A percentile compares a stretch with the other conserved stretches of the same genome.
Evolutionary conservation across 805 yeast genomes (phyloP).

Genomic region (Candida sithepensis): DNA sequence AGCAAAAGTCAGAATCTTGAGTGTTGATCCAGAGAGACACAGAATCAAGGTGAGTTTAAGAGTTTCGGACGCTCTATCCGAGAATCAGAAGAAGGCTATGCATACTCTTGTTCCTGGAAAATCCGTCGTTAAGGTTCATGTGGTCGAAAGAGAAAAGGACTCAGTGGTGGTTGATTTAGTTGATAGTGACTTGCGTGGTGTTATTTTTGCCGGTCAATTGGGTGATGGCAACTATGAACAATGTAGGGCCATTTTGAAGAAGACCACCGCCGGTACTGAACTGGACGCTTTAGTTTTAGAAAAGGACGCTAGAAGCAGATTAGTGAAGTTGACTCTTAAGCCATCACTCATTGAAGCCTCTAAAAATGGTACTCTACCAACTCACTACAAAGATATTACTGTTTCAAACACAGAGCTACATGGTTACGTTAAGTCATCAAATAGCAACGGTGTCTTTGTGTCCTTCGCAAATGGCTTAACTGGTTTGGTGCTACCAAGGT

Average conservation of each 20-base stretch:
- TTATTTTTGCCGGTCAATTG: constrained; percentile 68
- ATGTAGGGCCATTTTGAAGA: constrained; percentile 62
- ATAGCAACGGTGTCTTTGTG: constrained; percentile 80
- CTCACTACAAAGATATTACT: constrained; percentile 53
- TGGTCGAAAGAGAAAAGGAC: constrained; percentile 75
- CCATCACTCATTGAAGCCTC: constrained; percentile 66
- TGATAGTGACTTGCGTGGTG: constrained; percentile 58
- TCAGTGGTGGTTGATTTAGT: constrained; percentile 61
- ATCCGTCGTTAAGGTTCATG: constrained; percentile 52
- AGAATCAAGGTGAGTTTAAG: constrained; percentile 73
- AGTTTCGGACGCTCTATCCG: constrained; percentile 51
- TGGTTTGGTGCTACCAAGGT: constrained; percentile 77
- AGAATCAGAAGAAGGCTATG: constrained; percentile 44
- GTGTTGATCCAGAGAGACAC: constrained; percentile 48
- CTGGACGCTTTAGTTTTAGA: constrained; percentile 63
- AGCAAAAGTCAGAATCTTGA: constrained; percentile 61
- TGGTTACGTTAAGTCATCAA: constrained; percentile 77
- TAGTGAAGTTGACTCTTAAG: constrained; percentile 63
- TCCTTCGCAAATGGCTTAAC: constrained; percentile 76
- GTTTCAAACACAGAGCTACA: constrained; percentile 45
- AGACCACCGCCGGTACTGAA: constrained; percentile 56
- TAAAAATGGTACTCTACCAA: constrained; percentile 50
- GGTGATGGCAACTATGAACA: constrained; percentile 75
- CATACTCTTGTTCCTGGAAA: constrained; percentile 54
- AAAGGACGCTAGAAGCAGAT: constrained; percentile 57